Evolutionary conservation across 1,139 yeast genomes (phyloP), one percentile per base, ranked within the genome.

Genomic region (Candida dubliniensis): DNA sequence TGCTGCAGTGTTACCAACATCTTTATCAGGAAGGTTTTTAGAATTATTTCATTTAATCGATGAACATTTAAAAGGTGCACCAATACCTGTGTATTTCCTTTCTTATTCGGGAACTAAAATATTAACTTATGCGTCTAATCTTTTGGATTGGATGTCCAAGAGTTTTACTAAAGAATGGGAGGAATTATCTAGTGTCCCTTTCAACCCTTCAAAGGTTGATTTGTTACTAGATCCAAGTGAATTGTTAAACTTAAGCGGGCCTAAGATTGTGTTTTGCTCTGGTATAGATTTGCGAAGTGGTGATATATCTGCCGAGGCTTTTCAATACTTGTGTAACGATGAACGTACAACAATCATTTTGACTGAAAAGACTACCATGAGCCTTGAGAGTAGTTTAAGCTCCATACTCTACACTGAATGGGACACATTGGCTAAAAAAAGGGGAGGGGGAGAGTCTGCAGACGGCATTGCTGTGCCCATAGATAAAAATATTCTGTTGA

Each of bases 81-180:
- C 82, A 11, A 62, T 83, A 12, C 96, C 96, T 0, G 82, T 95
- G 10, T 70, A 87, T 39, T 76, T 89, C 51, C 67, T 87, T 26
- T 82, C 96, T 3, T 84, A 84, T 57, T 84, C 91, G 1, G 96
- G 95, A 14, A 80, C 89, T 1, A 82, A 93, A 58, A 78, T 87
- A 2, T 67, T 93, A 51, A 78, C 86, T 33, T 89, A 87, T 60
- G 96, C 97, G 0, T 81, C 90, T 14, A 85, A 89, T 46, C 86
- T 93, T 82, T 67, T 91, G 24, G 99, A 95, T 66, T 95, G 98
- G 98, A 87, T 93, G 93, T 82, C 95, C 0, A 79, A 91, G 1
- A 77, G 82, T 25, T 77, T 90, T 36, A 78, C 88, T 30, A 84
- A 86, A 54, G 86, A 84, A 43, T 89, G 96, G 93, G 69, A 60